Percentiles rank a stretch among this genome's conserved stretches.
These are phyloP conservation scores for Apiospora koreana DNA, from an alignment of 2,329 filamentous ascomycete species.

Conservation along the genomic window DNA sequence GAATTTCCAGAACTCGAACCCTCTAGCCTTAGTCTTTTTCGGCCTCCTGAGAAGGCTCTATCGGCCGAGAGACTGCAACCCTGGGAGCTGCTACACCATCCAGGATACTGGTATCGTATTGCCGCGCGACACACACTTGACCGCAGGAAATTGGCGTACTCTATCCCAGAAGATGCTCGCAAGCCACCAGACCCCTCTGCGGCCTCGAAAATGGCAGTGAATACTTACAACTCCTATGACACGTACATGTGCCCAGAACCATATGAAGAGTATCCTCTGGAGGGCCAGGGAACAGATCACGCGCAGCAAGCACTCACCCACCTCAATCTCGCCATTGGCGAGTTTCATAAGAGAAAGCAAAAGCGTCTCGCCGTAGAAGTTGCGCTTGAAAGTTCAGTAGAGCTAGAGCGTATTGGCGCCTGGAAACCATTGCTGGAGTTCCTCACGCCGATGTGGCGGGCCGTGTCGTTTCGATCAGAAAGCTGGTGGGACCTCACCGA, in stretches of 20 bases:
- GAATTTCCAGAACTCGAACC: slow-evolving; percentile 52
- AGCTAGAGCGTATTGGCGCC: slow-evolving; percentile 49
- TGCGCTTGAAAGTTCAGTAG: slow-evolving; percentile 57
- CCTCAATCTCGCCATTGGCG: slow-evolving; percentile 50
- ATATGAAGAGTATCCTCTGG: slow-evolving; percentile 58
- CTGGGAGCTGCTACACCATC: slow-evolving; percentile 66
- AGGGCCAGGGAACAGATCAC: slow-evolving; percentile 55
- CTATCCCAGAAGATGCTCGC: slow-evolving; percentile 62
- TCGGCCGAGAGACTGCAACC: slow-evolving; percentile 60
- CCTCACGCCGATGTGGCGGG: slow-evolving; percentile 59
- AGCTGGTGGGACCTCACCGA: slow-evolving; percentile 62
- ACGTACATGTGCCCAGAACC: slow-evolving; percentile 68
- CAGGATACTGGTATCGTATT: slow-evolving; percentile 66
- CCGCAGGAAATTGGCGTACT: slow-evolving; percentile 53
- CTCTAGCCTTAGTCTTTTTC: slow-evolving; percentile 46
- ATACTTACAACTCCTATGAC: slow-evolving; percentile 58
- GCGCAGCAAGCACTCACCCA: slow-evolving; percentile 54
- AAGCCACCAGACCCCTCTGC: slow-evolving; percentile 49
- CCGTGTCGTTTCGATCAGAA: slow-evolving; percentile 56
- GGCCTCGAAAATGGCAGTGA: slow-evolving; percentile 47
- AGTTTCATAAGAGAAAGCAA: slow-evolving; percentile 58
- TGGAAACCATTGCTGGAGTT: slow-evolving; percentile 58
- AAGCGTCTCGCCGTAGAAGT: slow-evolving; percentile 56
- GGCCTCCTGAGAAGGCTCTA: slow-evolving; percentile 60
- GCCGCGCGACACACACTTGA: slow-evolving; percentile 58